A percentile compares a stretch with the other conserved stretches of the same genome.
phyloP scores from a whole-genome alignment of 768 basidiomycete genomes.

The Nidularia pulvinata region DNA sequence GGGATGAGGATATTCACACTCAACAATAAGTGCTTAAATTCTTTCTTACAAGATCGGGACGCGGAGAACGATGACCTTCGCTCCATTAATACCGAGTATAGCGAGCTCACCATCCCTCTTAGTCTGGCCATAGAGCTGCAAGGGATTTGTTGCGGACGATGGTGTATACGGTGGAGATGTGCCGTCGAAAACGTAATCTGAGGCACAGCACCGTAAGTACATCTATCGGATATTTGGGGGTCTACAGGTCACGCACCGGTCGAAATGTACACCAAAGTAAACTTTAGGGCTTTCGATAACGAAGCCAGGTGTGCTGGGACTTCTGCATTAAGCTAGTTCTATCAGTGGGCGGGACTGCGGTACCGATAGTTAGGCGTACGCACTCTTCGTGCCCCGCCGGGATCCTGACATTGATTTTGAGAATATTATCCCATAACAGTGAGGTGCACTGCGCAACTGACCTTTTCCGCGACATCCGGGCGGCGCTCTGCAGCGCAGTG shows the following conservation, averaged over 20 bases:
- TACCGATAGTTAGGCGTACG: conserved; percentile 4
- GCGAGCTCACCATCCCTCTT: conserved; percentile 88
- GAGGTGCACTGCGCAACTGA: conserved; percentile 22
- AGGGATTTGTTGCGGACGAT: conserved; percentile 70
- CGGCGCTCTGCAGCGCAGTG: conserved; percentile 96
- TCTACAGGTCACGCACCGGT: conserved; percentile 53
- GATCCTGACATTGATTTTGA: conserved; percentile 43
- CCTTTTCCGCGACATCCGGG: conserved; percentile 92
- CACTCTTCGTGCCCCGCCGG: conserved; percentile 65
- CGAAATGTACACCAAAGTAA: conserved; percentile 87
- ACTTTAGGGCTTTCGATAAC: conserved; percentile 60
- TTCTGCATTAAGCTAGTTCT: conserved; percentile 72
- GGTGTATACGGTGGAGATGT: conserved; percentile 89
- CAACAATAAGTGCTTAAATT: neutral
- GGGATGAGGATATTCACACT: neutral
- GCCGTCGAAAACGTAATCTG: conserved; percentile 97
- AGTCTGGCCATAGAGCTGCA: conserved; percentile 86
- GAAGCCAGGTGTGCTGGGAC: conserved; percentile 74
- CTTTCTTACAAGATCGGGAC: conserved; percentile 83
- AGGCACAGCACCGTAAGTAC: conserved; percentile 2
- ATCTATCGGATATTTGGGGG: neutral
- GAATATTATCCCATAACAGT: too few species aligned
- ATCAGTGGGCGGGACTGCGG: neutral
- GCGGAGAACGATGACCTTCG: conserved; percentile 70
- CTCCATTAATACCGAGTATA: conserved; percentile 58